These are phyloP conservation scores for Uronychia binucleata DNA, from an alignment of 73 alveolate genomes.

Conservation along the genomic window DNA sequence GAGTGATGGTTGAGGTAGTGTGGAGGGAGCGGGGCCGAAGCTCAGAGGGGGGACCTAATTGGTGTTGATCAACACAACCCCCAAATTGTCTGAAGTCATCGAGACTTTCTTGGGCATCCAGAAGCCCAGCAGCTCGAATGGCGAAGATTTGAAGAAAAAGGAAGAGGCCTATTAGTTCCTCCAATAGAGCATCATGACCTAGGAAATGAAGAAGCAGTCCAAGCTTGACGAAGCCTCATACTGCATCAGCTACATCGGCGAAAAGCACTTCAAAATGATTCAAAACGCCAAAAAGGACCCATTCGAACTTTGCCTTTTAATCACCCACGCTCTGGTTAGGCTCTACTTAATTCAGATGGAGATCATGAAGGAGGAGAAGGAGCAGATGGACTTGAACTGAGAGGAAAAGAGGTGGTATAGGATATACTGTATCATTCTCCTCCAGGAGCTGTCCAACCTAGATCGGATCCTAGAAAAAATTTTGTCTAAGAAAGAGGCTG, in stretches of 20 bases:
- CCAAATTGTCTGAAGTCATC: slow-evolving; percentile 13
- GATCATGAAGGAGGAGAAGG: slow-evolving; percentile 12
- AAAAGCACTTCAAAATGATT: slow-evolving; percentile 13
- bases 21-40: slow-evolving; percentile 9
- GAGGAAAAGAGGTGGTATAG: slow-evolving; percentile 28
- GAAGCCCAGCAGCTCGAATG: neutral
- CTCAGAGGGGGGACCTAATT: slow-evolving; percentile 30
- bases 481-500: neutral
- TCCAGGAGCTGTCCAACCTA: slow-evolving; percentile 23
- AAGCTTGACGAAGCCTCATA: neutral
- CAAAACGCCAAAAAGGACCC: neutral
- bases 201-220: neutral
- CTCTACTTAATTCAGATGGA: slow-evolving; percentile 16
- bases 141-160: neutral
- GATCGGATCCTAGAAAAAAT: slow-evolving; percentile 9
- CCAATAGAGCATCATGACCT: neutral
- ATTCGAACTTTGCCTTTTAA: neutral
- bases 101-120: neutral
- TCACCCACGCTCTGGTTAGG: neutral
- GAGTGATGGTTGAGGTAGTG: slow-evolving; percentile 3
- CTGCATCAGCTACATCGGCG: neutral
- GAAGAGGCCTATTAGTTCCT: neutral
- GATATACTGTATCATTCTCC: slow-evolving; percentile 22
- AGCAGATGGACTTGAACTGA: neutral
- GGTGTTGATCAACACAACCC: slow-evolving; percentile 29